Base-by-base conservation (phyloP, 192 early-diverging fungal genomes). In the Tieghemiomyces parasiticus region DNA sequence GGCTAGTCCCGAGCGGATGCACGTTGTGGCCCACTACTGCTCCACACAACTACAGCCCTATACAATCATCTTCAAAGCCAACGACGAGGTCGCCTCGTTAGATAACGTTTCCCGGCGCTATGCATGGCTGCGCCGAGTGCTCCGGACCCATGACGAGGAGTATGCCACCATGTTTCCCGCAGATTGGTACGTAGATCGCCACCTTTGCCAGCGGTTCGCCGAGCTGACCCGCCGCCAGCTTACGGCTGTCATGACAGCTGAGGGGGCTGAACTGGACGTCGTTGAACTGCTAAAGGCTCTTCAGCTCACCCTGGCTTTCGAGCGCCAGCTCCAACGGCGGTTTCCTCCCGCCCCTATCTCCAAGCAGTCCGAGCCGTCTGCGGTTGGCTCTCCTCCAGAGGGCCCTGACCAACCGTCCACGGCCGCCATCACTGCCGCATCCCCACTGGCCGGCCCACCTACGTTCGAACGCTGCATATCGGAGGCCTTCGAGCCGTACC, bases 131-230 rank as follows among this genome's bases (percentile, higher is more conserved):
- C 88, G 93, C 59, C 77, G 93, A 24, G 71, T 86, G n/a, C 64
- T 97, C 38, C 90, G 90, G 65, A 83, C 76, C n/a, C 86, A 82
- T 66, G 87, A 93, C 62, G 91, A 95, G n/a, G 82, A 86, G 32
- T 90, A 95, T 64, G 80, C 83, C 0, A 66, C 67, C 4, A 76
- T 92, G 19, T 99, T 99, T 54, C 92, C 91, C 0, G 62, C 67
- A 2, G 51, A 68, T 22, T 97, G 95, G 95, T 74, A 80, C 60
- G 73, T 87, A 0, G 86, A 78, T 44, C 80, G 87, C 26, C 59
- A 67, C 19, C 64, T 96, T 9, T 85, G 82, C 58, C 63, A 77
- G 47, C 67, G 76, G 42, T 99, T 99, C 67, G 88, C 91, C 63
- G 75, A 77, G n/a, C 80, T 85, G 19, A 95, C 92, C 4, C 81